Base-by-base conservation (phyloP, 139 green algal species). In the Tetradesmus lagerheimii region DNA sequence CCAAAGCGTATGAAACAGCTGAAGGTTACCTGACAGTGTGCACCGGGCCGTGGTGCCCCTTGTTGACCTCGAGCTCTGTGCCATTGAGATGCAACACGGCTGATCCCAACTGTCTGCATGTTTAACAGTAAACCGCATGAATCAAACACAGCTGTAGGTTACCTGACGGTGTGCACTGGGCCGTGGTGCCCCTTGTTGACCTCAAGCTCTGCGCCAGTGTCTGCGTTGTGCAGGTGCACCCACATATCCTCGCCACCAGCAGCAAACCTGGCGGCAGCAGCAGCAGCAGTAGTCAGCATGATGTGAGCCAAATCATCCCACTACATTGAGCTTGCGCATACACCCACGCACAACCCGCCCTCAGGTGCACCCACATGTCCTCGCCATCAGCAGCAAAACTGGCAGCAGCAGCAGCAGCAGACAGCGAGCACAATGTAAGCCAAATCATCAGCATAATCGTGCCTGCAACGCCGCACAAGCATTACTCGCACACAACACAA, bases 281-380 rank as follows among this genome's bases (percentile, higher is more conserved):
- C 57, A 71, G 57, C 57, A 71, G 57, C 57, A 71, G 57, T 1
- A 25, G 15, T 3, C 14, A 66, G 53, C 53, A 66, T 23, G 12
- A 66, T 3, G 3, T 29, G 53, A 5, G 18, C 6, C 53, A 66
- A 57, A 18, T 57, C 11, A 57, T n/a, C n/a, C n/a, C n/a, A n/a
- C n/a, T n/a, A n/a, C n/a, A n/a, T n/a, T n/a, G n/a, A n/a, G n/a
- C n/a, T n/a, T n/a, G n/a, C n/a, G n/a, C n/a, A n/a, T n/a, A n/a
- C n/a, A n/a, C n/a, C n/a, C n/a, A n/a, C n/a, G n/a, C n/a, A n/a
- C n/a, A n/a, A n/a, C n/a, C n/a, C n/a, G n/a, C n/a, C n/a, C n/a
- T n/a, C 67, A 99, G 83, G 77, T 97, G 96, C 67, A 99, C 97
- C 97, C 97, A 99, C 98, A 99, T 99, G 95, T 99, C 98, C 67